A percentile compares a stretch with the other conserved stretches of the same genome.
phyloP scores from a whole-genome alignment of 441 rosid genomes.

The Rhodomyrtus psidioides region DNA sequence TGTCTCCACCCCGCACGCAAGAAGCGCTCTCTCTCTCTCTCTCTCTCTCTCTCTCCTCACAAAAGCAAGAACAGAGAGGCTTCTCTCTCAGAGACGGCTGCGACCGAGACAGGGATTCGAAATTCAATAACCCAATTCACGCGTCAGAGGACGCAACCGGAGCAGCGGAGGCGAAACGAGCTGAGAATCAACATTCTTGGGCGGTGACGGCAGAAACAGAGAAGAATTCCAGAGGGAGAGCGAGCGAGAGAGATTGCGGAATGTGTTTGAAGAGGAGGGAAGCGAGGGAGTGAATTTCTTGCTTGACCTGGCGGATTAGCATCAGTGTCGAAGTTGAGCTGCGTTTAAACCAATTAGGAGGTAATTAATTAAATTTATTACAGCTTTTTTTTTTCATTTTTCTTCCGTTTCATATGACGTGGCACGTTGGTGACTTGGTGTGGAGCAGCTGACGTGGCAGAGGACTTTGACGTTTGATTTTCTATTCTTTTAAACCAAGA shows the following conservation, averaged over 20 bases:
- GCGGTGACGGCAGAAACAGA: neutral
- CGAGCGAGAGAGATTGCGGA: neutral
- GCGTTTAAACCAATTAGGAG: neutral
- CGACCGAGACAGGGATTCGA: neutral
- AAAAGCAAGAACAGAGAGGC: neutral
- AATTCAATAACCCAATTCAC: neutral
- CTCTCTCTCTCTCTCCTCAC: neutral
- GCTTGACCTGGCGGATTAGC: neutral
- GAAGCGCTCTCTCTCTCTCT: neutral
- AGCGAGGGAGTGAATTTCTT: neutral
- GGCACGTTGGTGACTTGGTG: neutral
- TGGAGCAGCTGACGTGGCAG: neutral
- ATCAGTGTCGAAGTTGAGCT: neutral
- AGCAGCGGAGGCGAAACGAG: neutral
- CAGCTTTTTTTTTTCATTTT: neutral
- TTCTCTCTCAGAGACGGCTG: neutral
- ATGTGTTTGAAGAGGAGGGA: neutral
- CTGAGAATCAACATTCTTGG: neutral
- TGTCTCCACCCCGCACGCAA: neutral
- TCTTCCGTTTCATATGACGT: neutral
- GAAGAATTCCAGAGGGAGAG: neutral
- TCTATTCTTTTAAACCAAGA: neutral
- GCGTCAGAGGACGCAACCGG: neutral
- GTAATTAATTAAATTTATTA: neutral
- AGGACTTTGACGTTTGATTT: neutral